A percentile compares a stretch with the other conserved stretches of the same genome.
Conservation (phyloP, 306 rosid species). For the Ochetophila trinervis region DNA sequence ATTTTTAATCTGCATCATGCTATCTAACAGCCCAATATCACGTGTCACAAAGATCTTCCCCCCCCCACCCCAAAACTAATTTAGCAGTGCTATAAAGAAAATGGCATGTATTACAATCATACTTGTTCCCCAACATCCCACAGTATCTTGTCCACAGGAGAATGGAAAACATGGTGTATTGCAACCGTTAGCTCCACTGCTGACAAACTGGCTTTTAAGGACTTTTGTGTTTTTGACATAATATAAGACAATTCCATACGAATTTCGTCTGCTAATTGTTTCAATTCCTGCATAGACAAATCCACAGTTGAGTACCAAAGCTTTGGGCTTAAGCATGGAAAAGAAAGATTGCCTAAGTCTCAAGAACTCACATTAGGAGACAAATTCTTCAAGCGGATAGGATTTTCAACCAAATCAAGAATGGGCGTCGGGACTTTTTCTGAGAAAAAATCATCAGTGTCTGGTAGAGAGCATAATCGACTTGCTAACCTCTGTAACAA, state of each 20-base stretch:
- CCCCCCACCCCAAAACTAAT: background rate
- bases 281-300: conserved; percentile 62
- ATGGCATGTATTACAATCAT: conserved; percentile 30
- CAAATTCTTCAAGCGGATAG: conserved; percentile 83
- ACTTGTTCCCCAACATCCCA: conserved; percentile 95
- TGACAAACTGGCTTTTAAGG: conserved; percentile 62
- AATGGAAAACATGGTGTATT: conserved; percentile 83
- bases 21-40: background rate
- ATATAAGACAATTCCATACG: conserved; percentile 58
- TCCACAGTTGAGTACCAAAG: conserved; percentile 30
- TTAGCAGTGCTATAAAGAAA: background rate
- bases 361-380: conserved; percentile 53
- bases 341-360: conserved; percentile 17
- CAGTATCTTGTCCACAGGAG: conserved; percentile 82
- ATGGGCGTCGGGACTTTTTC: conserved; percentile 73
- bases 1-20: background rate
- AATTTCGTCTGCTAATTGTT: conserved; percentile 77
- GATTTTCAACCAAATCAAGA: conserved; percentile 77
- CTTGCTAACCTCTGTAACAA: conserved; percentile 48
- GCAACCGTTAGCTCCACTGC: conserved; percentile 84
- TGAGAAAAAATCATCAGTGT: conserved; percentile 54
- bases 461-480: conserved; percentile 48
- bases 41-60: background rate
- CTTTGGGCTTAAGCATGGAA: conserved; percentile 13
- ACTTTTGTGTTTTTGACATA: conserved; percentile 33